These are phyloP conservation scores for Hypoxylon sp. DNA, from an alignment of 2,329 filamentous ascomycete genomes.

Conservation along the genomic window DNA sequence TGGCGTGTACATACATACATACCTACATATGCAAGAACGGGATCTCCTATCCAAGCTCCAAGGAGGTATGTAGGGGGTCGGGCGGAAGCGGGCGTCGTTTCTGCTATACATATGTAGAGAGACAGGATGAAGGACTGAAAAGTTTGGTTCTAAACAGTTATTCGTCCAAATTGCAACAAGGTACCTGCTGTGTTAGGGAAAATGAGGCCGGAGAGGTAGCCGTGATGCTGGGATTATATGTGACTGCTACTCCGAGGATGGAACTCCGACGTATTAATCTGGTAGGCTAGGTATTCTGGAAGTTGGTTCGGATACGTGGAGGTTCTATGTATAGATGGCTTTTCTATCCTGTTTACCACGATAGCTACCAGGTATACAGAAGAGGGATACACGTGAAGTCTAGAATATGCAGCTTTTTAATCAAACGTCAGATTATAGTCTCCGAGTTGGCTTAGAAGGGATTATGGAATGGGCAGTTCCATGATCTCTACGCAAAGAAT, in stretches of 20 bases:
- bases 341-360: slow-evolving; percentile 1
- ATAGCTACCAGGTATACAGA: neutral
- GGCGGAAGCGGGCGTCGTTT: slow-evolving; percentile 21
- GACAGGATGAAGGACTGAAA: neutral
- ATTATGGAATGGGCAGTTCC: slow-evolving; percentile 28
- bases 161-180: slow-evolving; percentile 12
- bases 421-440: slow-evolving; percentile 25
- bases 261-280: slow-evolving; percentile 4
- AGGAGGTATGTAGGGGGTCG: slow-evolving; percentile 8
- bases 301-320: neutral
- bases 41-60: neutral
- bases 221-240: slow-evolving; percentile 6
- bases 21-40: neutral
- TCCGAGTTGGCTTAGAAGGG: slow-evolving; percentile 34
- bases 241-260: slow-evolving; percentile 1
- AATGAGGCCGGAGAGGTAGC: neutral
- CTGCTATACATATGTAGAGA: slow-evolving; percentile 1
- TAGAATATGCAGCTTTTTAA: slow-evolving; percentile 29
- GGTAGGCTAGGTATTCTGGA: neutral
- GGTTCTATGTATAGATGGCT: neutral
- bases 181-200: slow-evolving; percentile 6
- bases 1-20: neutral
- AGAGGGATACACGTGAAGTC: slow-evolving; percentile 6
- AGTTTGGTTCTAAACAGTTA: slow-evolving; percentile 14
- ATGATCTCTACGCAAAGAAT: slow-evolving; percentile 3